These are phyloP conservation scores for Pseudozyma pruni DNA, from an alignment of 1,284 basidiomycete species.

Conservation along the genomic window DNA sequence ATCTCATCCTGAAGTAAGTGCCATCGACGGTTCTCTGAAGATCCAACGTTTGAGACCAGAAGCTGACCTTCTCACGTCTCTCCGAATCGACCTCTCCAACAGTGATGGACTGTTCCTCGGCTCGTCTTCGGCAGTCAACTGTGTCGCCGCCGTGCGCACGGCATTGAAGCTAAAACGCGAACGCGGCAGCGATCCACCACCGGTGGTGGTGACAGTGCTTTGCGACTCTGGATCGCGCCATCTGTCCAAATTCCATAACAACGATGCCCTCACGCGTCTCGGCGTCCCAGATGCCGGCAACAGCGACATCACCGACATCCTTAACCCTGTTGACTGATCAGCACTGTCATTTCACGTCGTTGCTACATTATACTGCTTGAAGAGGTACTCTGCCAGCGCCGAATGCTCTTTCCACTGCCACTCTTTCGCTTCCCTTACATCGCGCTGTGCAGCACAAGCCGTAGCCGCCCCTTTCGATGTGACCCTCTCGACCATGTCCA, in stretches of 20 bases:
- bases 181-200: constrained; percentile 32
- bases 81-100: too few relatives aligned
- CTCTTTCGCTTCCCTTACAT: constrained; percentile 27
- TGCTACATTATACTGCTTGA: constrained; percentile 14
- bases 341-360: not conserved
- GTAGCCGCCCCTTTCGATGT: constrained; percentile 39
- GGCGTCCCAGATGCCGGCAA: constrained; percentile 44
- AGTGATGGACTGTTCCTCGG: constrained; percentile 92
- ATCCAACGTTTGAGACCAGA: too few relatives aligned
- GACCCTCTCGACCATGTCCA: constrained; percentile 41
- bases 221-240: constrained; percentile 65
- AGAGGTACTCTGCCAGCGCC: constrained; percentile 13
- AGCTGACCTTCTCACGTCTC: too few relatives aligned
- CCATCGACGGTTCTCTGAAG: too few relatives aligned
- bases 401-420: constrained; percentile 44
- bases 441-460: constrained; percentile 44
- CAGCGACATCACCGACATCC: constrained; percentile 62
- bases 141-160: constrained; percentile 80
- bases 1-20: constrained; percentile 57
- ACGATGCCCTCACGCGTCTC: constrained; percentile 47
- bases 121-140: constrained; percentile 94
- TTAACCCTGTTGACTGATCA: constrained; percentile 11
- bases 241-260: constrained; percentile 65
- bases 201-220: constrained; percentile 64
- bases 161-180: constrained; percentile 57